Conservation (phyloP, 2,329 filamentous ascomycete genomes). For the Corniculantispora saksenae region DNA sequence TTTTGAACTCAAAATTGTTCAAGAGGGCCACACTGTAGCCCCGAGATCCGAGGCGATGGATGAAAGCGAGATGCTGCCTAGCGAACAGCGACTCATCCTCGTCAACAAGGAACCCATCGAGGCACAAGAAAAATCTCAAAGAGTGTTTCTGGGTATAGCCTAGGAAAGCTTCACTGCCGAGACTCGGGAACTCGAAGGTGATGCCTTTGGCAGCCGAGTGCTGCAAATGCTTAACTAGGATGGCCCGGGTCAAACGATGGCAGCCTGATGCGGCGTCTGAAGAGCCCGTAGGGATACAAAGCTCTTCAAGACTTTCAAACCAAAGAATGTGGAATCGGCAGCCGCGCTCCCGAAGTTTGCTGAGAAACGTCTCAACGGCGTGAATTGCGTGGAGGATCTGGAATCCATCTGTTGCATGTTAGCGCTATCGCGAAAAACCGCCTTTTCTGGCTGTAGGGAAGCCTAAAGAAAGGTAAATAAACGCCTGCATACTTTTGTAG, state of each 20-base stretch:
- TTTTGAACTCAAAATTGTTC: conserved; percentile 19
- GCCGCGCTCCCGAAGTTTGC: conserved; percentile 59
- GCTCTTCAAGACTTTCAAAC: conserved; percentile 57
- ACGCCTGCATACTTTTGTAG: conserved; percentile 48
- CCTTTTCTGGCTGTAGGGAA: too few relatives aligned
- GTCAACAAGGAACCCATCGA: neutral
- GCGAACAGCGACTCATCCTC: neutral
- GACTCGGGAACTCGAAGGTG: conserved; percentile 8
- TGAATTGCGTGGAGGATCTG: conserved; percentile 73
- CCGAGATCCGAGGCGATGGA: neutral
- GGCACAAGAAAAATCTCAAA: conserved; percentile 19
- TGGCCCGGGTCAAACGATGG: conserved; percentile 56
- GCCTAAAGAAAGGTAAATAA: neutral
- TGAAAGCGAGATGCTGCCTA: conserved; percentile 3
- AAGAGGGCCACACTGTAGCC: conserved; percentile 18
- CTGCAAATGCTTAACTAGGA: conserved; percentile 65
- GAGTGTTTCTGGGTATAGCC: neutral
- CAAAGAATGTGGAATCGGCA: conserved; percentile 74
- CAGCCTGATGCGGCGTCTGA: conserved; percentile 18
- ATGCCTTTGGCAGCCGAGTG: neutral
- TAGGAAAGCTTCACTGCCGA: neutral
- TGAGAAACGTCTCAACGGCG: conserved; percentile 66
- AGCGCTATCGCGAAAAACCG: neutral
- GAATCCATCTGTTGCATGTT: conserved; percentile 52
- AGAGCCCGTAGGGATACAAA: conserved; percentile 52